A percentile compares a stretch with the other conserved stretches of the same genome.
phyloP scores from a whole-genome alignment of 1,284 basidiomycete genomes.

The Filobasidium uniguttulatum region DNA sequence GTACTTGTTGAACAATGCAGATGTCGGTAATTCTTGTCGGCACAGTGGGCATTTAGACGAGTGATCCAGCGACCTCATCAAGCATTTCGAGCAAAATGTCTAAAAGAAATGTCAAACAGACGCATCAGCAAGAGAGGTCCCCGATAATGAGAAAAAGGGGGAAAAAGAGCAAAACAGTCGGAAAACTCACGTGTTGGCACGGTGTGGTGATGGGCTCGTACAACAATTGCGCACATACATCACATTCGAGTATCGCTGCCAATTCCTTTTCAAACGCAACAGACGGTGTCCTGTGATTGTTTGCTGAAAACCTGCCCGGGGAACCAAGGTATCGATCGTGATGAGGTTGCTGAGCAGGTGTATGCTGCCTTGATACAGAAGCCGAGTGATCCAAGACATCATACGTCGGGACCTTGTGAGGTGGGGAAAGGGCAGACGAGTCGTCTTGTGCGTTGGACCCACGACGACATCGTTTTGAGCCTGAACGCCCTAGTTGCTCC shows the following conservation, averaged over 20 bases:
- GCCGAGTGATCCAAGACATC: no score
- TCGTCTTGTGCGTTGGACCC: not conserved
- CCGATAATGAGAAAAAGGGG: not conserved
- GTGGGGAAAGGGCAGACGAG: conserved; percentile 1
- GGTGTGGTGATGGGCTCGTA: conserved; percentile 80
- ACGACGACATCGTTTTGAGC: not conserved
- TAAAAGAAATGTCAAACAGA: conserved; percentile 27
- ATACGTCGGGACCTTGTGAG: not conserved
- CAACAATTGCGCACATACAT: conserved; percentile 75
- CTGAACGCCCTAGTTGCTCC: no score
- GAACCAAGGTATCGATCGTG: not conserved
- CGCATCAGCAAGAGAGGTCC: not conserved
- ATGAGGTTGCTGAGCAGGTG: no score
- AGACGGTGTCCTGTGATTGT: not conserved
- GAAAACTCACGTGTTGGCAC: conserved; percentile 68
- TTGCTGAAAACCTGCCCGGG: no score
- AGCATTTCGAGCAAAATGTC: conserved; percentile 82
- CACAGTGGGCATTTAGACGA: conserved; percentile 70
- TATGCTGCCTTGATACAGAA: no score
- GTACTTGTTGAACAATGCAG: conserved; percentile 65
- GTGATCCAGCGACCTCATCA: conserved; percentile 80
- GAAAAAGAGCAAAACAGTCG: conserved; percentile 1
- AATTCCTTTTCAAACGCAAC: conserved; percentile 54
- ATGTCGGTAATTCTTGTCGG: conserved; percentile 57
- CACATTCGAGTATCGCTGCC: conserved; percentile 61